These are phyloP conservation scores for Oryza rufipogon DNA, from an alignment of 176 grass and related monocot species.

Conservation along the genomic window DNA sequence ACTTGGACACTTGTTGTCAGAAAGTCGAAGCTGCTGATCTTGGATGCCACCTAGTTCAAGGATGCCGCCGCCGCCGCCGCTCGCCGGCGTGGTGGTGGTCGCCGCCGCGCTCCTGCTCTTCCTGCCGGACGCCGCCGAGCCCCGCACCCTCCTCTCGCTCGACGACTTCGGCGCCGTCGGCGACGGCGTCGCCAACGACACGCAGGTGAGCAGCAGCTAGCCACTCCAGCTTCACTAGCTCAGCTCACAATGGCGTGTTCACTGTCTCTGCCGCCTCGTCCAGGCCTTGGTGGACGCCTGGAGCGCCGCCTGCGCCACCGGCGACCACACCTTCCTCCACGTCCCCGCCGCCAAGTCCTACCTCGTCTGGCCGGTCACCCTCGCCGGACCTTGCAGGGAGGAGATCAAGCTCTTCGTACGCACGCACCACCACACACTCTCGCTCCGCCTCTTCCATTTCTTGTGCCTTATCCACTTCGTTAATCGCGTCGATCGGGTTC, in stretches of 20 bases:
- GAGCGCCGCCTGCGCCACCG: slow-evolving; percentile 52
- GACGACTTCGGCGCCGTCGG: slow-evolving; percentile 75
- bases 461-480: slow-evolving; percentile 15
- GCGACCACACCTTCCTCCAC: slow-evolving; percentile 33
- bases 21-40: not conserved
- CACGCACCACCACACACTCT: not conserved
- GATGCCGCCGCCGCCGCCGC: not conserved
- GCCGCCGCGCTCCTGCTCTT: not conserved
- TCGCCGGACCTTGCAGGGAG: slow-evolving; percentile 57
- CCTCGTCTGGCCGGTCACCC: slow-evolving; percentile 52
- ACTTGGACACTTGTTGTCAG: not conserved
- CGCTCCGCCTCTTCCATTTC: not conserved
- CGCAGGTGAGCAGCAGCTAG: slow-evolving; percentile 37
- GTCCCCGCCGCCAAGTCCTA: slow-evolving; percentile 61
- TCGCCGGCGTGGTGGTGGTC: not conserved
- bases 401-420: slow-evolving; percentile 57
- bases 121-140: slow-evolving; percentile 5
- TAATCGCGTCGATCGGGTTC: not conserved
- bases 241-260: not conserved
- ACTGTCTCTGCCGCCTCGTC: not conserved
- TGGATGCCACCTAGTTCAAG: not conserved
- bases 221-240: too few species aligned
- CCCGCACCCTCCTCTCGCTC: slow-evolving; percentile 50
- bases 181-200: slow-evolving; percentile 60
- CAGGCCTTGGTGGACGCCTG: slow-evolving; percentile 68